Base-by-base conservation (phyloP, 108 stramenopile species). In the Fragilaria crotonensis region DNA sequence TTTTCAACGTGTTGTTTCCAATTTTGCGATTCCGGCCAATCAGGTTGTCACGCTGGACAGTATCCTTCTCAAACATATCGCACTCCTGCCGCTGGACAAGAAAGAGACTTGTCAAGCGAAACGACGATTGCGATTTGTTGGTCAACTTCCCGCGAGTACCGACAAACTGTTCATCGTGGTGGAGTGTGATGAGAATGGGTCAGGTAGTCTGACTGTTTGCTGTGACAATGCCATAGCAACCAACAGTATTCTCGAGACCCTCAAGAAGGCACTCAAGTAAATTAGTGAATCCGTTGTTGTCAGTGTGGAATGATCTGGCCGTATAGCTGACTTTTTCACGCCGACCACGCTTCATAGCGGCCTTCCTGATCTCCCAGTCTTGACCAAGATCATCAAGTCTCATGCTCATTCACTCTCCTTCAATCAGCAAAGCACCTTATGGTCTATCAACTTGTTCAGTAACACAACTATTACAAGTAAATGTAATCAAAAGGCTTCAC, bases 161-260 rank as follows among this genome's bases (percentile, higher is more conserved):
- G 79, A 81, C 20, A 57, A 53, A 18, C 81, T 92, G 20, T 79
- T 71, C 61, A 72, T 74, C 20, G 25, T 62, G 5, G 59, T 92
- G 18, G 60, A 79, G 25, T 72, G 63, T 47, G 73, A 80, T 57
- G 21, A 19, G 21, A 76, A 56, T 32, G 81, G 70, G 27, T n/a
- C 57, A 27, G 83, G 78, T 14, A 71, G 69, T 18, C 70, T 87
- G 25, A 57, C 56, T 45, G 80, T 87, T n/a, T 85, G 84, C 58
- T 82, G 84, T 54, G 83, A 88, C 36, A 70, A 86, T 65, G 84
- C 82, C 0, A 65, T 88, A 71, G 86, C 81, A 14, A 63, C 68
- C 9, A 86, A 83, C 58, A 82, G 67, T 54, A 77, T 89, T 36
- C 33, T 74, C 30, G 77, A 63, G 58, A 48, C 73, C 7, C 30